A percentile compares a stretch with the other conserved stretches of the same genome.
phyloP scores from a whole-genome alignment of 805 yeast genomes.

The Lipomyces starkeyi region DNA sequence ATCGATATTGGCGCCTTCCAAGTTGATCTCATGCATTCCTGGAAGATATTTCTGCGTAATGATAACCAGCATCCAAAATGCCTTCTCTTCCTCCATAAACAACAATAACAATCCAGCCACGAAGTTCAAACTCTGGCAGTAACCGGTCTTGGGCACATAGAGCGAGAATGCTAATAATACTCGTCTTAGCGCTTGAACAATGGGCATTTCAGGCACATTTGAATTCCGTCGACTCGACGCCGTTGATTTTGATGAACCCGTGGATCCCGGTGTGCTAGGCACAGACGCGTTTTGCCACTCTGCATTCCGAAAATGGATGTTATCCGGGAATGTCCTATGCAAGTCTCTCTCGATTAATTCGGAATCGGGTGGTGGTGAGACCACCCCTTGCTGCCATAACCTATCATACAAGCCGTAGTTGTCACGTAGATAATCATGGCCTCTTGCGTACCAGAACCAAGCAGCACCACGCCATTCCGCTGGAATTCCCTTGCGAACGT shows the following conservation, averaged over 20 bases:
- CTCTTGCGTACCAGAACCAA: slow-evolving; percentile 94
- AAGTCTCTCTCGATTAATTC: slow-evolving; percentile 94
- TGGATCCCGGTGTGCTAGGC: slow-evolving; percentile 17
- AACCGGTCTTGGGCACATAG: slow-evolving; percentile 88
- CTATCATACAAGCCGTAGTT: slow-evolving; percentile 76
- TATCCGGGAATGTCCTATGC: slow-evolving; percentile 94
- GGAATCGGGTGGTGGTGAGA: slow-evolving; percentile 69
- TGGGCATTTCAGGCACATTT: slow-evolving; percentile 58
- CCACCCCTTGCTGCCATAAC: slow-evolving; percentile 63
- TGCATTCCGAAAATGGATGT: slow-evolving; percentile 66
- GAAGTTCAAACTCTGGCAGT: slow-evolving; percentile 94
- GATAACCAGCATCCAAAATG: slow-evolving; percentile 96
- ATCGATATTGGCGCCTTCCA: slow-evolving; percentile 94
- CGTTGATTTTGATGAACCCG: slow-evolving; percentile 7
- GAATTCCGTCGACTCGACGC: slow-evolving; percentile 19
- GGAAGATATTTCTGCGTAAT: slow-evolving; percentile 85
- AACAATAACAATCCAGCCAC: slow-evolving; percentile 84
- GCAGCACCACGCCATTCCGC: slow-evolving; percentile 98
- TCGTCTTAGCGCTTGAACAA: slow-evolving; percentile 75
- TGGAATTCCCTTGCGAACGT: slow-evolving; percentile 90
- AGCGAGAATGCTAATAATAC: slow-evolving; percentile 84
- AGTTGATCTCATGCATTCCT: slow-evolving; percentile 84
- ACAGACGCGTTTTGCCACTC: slow-evolving; percentile 39
- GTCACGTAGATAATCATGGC: slow-evolving; percentile 59
- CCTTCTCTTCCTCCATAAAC: slow-evolving; percentile 85